phyloP scores from a whole-genome alignment of 2,329 filamentous ascomycete genomes.

The Cordyceps javanica region DNA sequence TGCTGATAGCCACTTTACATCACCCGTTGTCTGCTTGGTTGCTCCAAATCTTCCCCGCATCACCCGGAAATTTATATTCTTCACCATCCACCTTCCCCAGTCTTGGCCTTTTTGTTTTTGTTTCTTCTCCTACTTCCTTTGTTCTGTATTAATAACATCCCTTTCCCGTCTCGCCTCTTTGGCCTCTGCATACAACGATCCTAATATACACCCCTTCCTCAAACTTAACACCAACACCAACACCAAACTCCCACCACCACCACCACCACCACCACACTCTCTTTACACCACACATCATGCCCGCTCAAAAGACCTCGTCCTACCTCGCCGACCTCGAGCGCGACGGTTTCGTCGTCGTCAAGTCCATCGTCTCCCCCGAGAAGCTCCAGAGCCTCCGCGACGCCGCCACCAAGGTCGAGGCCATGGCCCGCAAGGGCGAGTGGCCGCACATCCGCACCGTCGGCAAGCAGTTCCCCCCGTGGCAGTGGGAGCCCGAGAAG shows the following conservation, averaged over 20 bases:
- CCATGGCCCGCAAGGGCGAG: constrained; percentile 57
- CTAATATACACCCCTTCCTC: constrained; percentile 1
- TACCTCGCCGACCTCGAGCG: constrained; percentile 47
- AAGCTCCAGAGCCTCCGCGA: constrained; percentile 54
- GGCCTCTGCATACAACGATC: background rate
- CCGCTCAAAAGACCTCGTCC: constrained; percentile 15
- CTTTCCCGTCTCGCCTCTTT: background rate
- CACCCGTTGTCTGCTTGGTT: background rate
- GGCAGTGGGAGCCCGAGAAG: constrained; percentile 52
- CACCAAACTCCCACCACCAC: background rate
- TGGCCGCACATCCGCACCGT: constrained; percentile 82
- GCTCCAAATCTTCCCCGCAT: constrained; percentile 4
- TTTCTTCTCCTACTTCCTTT: background rate
- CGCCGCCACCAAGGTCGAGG: constrained; percentile 52
- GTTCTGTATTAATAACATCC: background rate
- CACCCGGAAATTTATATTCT: background rate
- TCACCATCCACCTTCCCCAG: constrained; percentile 8
- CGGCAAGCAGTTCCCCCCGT: constrained; percentile 87
- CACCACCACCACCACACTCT: background rate
- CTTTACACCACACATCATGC: constrained; percentile 12
- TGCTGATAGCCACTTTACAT: too few species aligned
- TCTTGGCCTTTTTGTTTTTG: background rate
- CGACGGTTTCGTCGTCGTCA: constrained; percentile 73
- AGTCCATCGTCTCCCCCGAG: constrained; percentile 50
- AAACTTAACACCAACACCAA: background rate